Percentiles rank a stretch among this genome's conserved stretches.
These are phyloP conservation scores for Penicillium digitatum DNA, from an alignment of 2,329 filamentous ascomycete genomes.

Conservation along the genomic window DNA sequence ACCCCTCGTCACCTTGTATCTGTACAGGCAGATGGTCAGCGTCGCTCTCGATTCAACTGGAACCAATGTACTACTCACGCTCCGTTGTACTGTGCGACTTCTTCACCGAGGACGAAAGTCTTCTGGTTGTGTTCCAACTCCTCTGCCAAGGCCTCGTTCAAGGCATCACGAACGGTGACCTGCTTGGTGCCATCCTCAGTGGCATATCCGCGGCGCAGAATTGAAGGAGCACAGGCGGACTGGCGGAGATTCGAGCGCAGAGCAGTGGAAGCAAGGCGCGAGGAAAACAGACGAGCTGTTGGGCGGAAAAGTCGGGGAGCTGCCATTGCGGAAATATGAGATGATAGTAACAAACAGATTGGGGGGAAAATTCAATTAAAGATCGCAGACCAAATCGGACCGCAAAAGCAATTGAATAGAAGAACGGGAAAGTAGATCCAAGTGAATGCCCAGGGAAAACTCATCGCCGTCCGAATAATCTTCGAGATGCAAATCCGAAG, in stretches of 20 bases:
- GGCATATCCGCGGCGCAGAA: constrained; percentile 55
- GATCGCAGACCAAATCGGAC: constrained; percentile 19
- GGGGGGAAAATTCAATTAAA: constrained; percentile 15
- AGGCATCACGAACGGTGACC: constrained; percentile 92
- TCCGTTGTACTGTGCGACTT: constrained; percentile 99
- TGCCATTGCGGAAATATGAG: constrained; percentile 51
- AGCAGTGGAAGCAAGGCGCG: constrained; percentile 49
- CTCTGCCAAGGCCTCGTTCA: constrained; percentile 97
- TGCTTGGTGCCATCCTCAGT: constrained; percentile 68
- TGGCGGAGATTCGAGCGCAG: constrained; percentile 54
- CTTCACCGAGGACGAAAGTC: constrained; percentile 94
- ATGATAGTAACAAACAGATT: constrained; percentile 20
- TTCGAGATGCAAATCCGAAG: constrained; percentile 29
- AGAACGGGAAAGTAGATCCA: background rate
- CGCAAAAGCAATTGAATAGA: constrained; percentile 13
- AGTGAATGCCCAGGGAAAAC: constrained; percentile 2
- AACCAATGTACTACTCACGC: constrained; percentile 53
- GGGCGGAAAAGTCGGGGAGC: constrained; percentile 61
- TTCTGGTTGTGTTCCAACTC: constrained; percentile 93
- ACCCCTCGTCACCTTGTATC: constrained; percentile 98
- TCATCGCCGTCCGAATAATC: constrained; percentile 15
- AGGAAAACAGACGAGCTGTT: constrained; percentile 59
- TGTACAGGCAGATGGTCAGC: constrained; percentile 42
- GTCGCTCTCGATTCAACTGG: constrained; percentile 1
- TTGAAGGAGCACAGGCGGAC: constrained; percentile 46